A percentile compares a stretch with the other conserved stretches of the same genome.
Evolutionary conservation across 331 rosid genomes (phyloP).

Genomic region (Cucumis variabilis): DNA sequence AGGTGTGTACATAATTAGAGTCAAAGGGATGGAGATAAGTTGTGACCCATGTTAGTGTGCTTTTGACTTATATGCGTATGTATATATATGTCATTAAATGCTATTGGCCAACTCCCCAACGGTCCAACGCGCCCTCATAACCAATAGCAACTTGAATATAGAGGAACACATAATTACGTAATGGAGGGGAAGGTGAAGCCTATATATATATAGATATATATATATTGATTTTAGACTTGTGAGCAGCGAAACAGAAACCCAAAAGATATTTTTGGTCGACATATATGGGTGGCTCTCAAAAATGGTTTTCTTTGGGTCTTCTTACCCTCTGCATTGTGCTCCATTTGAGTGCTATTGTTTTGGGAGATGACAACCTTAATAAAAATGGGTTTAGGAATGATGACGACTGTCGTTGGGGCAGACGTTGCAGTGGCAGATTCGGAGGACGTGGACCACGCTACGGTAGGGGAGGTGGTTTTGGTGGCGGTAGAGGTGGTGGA

Average conservation of each 20-base stretch:
- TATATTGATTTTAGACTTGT: not conserved
- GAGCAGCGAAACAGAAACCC: constrained; percentile 9
- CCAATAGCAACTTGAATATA: constrained; percentile 35
- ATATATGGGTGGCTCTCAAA: constrained; percentile 43
- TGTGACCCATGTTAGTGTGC: not conserved
- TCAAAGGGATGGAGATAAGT: not conserved
- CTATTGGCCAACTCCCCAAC: constrained; percentile 53
- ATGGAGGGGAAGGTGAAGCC: constrained; percentile 40
- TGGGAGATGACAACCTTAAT: constrained; percentile 61
- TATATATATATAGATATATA: constrained; percentile 60
- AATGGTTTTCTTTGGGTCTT: constrained; percentile 54
- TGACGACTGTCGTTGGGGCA: constrained; percentile 51
- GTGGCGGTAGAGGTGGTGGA: constrained; percentile 40
- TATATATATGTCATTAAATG: constrained; percentile 39
- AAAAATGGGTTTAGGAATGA: constrained; percentile 48
- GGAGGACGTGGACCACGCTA: constrained; percentile 41
- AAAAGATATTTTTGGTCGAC: not conserved
- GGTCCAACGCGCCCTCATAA: constrained; percentile 46
- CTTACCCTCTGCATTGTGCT: constrained; percentile 59
- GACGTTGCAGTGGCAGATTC: constrained; percentile 44
- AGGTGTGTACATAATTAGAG: not conserved
- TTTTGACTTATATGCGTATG: constrained; percentile 38
- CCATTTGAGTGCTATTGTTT: constrained; percentile 45
- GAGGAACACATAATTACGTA: not conserved
- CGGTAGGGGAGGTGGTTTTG: constrained; percentile 35